These are phyloP conservation scores for Stemphylium lycopersici DNA, from an alignment of 2,329 filamentous ascomycete species.

Conservation along the genomic window DNA sequence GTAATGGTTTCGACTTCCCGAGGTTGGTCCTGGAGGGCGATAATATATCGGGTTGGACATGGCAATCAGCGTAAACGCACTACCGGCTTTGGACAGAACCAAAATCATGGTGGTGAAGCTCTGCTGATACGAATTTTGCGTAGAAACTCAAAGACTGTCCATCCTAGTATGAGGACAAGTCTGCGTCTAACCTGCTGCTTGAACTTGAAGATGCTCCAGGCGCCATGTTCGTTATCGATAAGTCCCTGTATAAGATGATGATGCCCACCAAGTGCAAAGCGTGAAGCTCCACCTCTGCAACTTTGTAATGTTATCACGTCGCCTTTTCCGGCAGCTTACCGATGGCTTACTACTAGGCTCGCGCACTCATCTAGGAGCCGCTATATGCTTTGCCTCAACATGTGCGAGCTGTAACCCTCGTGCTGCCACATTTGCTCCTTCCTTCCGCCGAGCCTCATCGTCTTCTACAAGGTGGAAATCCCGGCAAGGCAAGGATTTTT, in stretches of 20 bases:
- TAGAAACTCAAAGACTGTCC: not conserved
- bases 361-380: not conserved
- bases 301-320: slow-evolving; percentile 46
- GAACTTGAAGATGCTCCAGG: not conserved
- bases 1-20: slow-evolving; percentile 17
- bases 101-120: not conserved
- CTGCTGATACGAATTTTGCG: not conserved
- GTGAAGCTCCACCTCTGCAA: slow-evolving; percentile 9
- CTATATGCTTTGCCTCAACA: slow-evolving; percentile 22
- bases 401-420: slow-evolving; percentile 16
- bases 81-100: slow-evolving; percentile 53
- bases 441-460: slow-evolving; percentile 37
- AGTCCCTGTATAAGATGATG: slow-evolving; percentile 3
- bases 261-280: not conserved
- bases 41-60: slow-evolving; percentile 58
- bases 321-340: slow-evolving; percentile 45
- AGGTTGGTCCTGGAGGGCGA: slow-evolving; percentile 29
- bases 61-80: slow-evolving; percentile 49
- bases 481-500: slow-evolving; percentile 76
- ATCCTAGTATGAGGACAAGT: not conserved
- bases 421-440: slow-evolving; percentile 5
- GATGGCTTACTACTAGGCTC: slow-evolving; percentile 40
- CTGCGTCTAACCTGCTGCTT: slow-evolving; percentile 33
- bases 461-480: slow-evolving; percentile 83
- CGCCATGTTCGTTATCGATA: slow-evolving; percentile 15